Percentiles rank a stretch among this genome's conserved stretches.
Conservation (phyloP, 306 rosid species). For the Fragaria nilgerrensis region DNA sequence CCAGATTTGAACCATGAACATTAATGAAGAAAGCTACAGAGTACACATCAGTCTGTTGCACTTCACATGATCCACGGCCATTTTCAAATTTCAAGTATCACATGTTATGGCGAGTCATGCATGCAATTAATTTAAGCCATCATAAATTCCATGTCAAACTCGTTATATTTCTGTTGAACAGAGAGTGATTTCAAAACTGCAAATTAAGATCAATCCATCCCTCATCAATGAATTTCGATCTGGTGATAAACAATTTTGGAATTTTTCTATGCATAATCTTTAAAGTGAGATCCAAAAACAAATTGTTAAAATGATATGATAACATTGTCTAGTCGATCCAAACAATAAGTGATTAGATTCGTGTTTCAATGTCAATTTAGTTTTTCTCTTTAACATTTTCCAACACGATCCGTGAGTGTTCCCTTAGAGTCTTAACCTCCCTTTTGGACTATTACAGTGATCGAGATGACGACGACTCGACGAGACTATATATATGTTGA, state of each 20-base stretch:
- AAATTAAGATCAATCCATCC: neutral
- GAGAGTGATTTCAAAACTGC: neutral
- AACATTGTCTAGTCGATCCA: too few relatives aligned
- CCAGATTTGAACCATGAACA: neutral
- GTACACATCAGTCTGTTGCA: conserved; percentile 34
- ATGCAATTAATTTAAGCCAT: neutral
- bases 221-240: neutral
- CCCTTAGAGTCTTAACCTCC: too few relatives aligned
- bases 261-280: too few relatives aligned
- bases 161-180: neutral
- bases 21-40: conserved; percentile 15
- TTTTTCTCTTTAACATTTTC: too few relatives aligned
- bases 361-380: too few relatives aligned
- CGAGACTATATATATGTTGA: too few relatives aligned
- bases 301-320: neutral
- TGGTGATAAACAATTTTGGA: too few relatives aligned
- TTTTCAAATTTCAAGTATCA: conserved; percentile 48
- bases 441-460: too few relatives aligned
- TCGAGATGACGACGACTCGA: too few relatives aligned
- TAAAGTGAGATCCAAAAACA: neutral
- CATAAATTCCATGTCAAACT: conserved; percentile 16
- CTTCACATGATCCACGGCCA: conserved; percentile 88
- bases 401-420: too few relatives aligned
- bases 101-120: conserved; percentile 52
- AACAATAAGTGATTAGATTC: too few relatives aligned